Evolutionary conservation across 2,329 filamentous ascomycete genomes (phyloP).

Genomic region (Truncatella angustata): DNA sequence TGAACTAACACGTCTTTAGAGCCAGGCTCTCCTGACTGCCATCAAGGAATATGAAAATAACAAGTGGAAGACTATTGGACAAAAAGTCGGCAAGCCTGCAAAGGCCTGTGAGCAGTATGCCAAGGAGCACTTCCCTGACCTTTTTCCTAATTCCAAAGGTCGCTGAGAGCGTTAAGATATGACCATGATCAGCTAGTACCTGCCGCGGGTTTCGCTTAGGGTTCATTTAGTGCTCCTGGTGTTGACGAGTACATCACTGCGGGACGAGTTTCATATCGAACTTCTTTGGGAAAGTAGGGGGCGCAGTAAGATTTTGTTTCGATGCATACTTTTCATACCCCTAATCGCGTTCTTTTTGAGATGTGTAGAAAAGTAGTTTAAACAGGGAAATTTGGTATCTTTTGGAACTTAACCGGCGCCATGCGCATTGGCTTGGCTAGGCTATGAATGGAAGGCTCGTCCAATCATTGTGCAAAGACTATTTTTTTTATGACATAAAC

Average conservation of each 20-base stretch:
- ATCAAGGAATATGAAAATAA: slow-evolving; percentile 99
- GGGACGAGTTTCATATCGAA: too few species aligned
- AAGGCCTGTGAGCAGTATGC: slow-evolving; percentile 96
- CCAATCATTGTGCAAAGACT: too few species aligned
- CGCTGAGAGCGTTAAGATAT: background rate
- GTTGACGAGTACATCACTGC: too few species aligned
- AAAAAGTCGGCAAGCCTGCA: slow-evolving; percentile 95
- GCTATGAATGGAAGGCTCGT: background rate
- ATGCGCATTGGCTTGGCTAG: too few species aligned
- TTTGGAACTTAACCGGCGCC: too few species aligned
- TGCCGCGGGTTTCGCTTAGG: too few species aligned
- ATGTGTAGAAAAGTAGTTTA: background rate
- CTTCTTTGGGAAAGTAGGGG: background rate
- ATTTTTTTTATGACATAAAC: too few species aligned
- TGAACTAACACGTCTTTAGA: slow-evolving; percentile 45
- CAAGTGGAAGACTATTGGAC: slow-evolving; percentile 97
- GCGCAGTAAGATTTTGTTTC: background rate
- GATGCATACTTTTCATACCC: slow-evolving; percentile 1
- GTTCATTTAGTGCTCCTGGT: too few species aligned
- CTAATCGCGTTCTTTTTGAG: slow-evolving; percentile 8
- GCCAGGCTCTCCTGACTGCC: slow-evolving; percentile 77
- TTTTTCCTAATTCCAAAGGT: slow-evolving; percentile 17
- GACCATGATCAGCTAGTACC: too few species aligned
- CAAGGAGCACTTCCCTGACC: slow-evolving; percentile 81
- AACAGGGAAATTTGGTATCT: too few species aligned